phyloP scores from a whole-genome alignment of 2,329 filamentous ascomycete species.

The Aspergillus sp. region DNA sequence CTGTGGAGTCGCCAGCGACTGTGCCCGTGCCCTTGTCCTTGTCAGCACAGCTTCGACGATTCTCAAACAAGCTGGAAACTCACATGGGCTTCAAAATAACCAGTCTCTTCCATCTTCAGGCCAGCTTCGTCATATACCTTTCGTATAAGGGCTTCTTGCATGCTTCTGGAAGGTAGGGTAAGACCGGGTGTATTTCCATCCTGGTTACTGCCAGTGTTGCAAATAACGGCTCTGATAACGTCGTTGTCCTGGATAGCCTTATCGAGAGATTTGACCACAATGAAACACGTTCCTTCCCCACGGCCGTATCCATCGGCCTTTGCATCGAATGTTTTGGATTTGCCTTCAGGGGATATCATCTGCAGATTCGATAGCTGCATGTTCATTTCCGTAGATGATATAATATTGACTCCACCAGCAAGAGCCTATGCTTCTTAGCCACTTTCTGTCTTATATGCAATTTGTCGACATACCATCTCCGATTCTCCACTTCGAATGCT shows the following conservation, averaged over 20 bases:
- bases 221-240: constrained; percentile 6
- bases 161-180: constrained; percentile 5
- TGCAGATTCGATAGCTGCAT: background rate
- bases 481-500: constrained; percentile 25
- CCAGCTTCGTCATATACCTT: constrained; percentile 30
- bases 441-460: background rate
- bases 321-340: constrained; percentile 3
- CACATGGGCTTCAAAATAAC: constrained; percentile 39
- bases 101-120: constrained; percentile 17
- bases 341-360: constrained; percentile 5
- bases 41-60: background rate
- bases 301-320: constrained; percentile 4
- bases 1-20: constrained; percentile 20
- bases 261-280: constrained; percentile 3
- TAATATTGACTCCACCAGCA: background rate
- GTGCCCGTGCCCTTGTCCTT: constrained; percentile 36
- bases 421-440: background rate
- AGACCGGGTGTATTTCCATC: constrained; percentile 20
- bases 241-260: constrained; percentile 1
- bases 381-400: background rate
- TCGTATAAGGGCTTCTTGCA: constrained; percentile 29
- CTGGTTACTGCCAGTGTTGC: constrained; percentile 18
- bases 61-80: background rate
- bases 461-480: background rate
- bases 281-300: constrained; percentile 4